Base-by-base conservation (phyloP, 176 grass and related monocot genomes). In the Eleusine indica region DNA sequence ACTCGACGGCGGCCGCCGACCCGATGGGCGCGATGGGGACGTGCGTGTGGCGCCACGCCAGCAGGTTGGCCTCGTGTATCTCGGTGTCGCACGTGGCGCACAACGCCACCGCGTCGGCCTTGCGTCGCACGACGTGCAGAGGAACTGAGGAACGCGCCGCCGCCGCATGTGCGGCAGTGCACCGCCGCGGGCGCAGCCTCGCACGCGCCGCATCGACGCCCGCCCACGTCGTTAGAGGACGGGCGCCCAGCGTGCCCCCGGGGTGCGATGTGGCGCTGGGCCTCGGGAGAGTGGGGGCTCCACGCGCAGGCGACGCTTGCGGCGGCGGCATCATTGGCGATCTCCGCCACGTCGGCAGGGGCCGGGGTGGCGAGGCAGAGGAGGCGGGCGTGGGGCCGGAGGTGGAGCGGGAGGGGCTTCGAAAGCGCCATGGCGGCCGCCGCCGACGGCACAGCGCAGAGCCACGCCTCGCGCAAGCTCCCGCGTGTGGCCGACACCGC, bases 21-120 rank as follows among this genome's bases (percentile, higher is more conserved):
- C 85, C 85, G 22, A 95, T 86, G 75, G 96, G 88, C 10, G 82
- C 76, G 61, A 98, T 35, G 29, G 86, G 91, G 28, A 88, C 77
- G 30, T 93, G 93, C 54, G 70, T 86, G 86, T 99, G 96, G 89
- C 96, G 93, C 10, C 90, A 70, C 13, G 96, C 93, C 32, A 99
- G 88, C 60, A 93, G 91, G 74, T 99, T 99, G 61, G 93, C 90
- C 25, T 87, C 83, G 90, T 97, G 94, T 81, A 97, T 94, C 84
- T 97, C 94, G 16, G 90, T 41, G 78, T 97, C 94, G 54, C 94
- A 97, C 8, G 86, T 68, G 17, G 79, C 85, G 81, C 94, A 97
- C 12, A 97, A 88, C 4, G 85, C 88, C 13, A 93, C 93, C 0
- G 96, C 96, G 70, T 99, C 96, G 19, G 96, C 96, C 86, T 99